Percentiles rank a stretch among this genome's conserved stretches.
Evolutionary conservation across 1,284 basidiomycete genomes (phyloP).

Genomic region (Cutaneotrichosporon sp.): DNA sequence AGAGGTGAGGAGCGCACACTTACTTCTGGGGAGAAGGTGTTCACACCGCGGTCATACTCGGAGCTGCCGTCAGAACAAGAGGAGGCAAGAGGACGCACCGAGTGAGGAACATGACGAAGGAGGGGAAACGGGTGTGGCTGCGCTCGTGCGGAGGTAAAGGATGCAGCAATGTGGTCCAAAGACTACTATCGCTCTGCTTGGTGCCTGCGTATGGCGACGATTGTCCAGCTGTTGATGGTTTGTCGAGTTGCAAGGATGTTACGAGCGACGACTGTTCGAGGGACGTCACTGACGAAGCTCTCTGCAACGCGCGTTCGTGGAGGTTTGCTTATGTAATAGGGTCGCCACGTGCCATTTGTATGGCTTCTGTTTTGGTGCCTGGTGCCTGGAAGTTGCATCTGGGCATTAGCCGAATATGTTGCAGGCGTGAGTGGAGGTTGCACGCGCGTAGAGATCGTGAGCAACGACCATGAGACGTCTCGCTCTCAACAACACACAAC

Average conservation of each 20-base stretch:
- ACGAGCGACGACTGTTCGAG: neutral
- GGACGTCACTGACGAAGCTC: neutral
- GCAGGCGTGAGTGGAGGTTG: too few relatives aligned
- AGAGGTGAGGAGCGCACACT: slow-evolving; percentile 6
- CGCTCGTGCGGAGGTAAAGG: too few relatives aligned
- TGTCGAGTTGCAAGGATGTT: too few relatives aligned
- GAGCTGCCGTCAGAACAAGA: slow-evolving; percentile 30
- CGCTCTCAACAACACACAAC: too few relatives aligned
- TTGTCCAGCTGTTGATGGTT: too few relatives aligned
- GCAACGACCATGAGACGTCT: too few relatives aligned
- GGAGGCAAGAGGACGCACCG: slow-evolving; percentile 28
- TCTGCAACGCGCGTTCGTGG: neutral
- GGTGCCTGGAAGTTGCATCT: neutral
- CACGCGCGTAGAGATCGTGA: too few relatives aligned
- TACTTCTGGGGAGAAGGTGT: slow-evolving; percentile 96
- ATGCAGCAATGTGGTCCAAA: too few relatives aligned
- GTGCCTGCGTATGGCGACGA: neutral
- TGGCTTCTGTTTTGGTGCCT: neutral
- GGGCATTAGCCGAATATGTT: neutral
- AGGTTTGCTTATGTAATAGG: neutral
- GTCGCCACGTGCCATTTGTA: neutral
- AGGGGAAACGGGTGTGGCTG: neutral
- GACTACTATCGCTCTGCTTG: too few relatives aligned
- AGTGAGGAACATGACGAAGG: slow-evolving; percentile 44
- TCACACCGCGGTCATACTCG: slow-evolving; percentile 81